Evolutionary conservation across 306 rosid genomes (phyloP).

Genomic region (Fragaria vesca): DNA sequence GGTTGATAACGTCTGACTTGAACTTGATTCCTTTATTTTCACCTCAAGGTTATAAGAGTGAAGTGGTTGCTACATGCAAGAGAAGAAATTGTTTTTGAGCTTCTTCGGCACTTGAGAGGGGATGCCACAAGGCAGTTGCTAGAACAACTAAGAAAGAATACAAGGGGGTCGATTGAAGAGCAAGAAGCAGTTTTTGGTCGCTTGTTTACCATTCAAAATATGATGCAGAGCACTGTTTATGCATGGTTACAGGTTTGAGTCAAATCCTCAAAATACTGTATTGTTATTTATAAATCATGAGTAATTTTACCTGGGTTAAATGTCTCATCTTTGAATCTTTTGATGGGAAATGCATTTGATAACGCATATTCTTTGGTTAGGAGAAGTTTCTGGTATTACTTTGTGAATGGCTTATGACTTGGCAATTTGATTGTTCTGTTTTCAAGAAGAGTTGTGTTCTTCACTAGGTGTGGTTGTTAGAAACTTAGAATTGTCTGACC

Average conservation of each 20-base stretch:
- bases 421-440: background rate
- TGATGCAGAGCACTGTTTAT: constrained; percentile 65
- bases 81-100: constrained; percentile 64
- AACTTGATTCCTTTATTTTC: background rate
- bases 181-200: constrained; percentile 75
- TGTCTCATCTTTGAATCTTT: constrained; percentile 4
- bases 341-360: background rate
- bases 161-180: constrained; percentile 65
- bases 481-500: background rate
- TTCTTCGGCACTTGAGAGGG: constrained; percentile 68
- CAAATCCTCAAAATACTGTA: background rate
- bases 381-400: background rate
- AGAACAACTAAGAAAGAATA: constrained; percentile 48
- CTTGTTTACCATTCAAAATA: constrained; percentile 74
- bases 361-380: background rate
- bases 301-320: background rate
- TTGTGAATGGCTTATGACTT: background rate
- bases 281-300: background rate
- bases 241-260: constrained; percentile 69
- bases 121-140: constrained; percentile 41
- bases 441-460: background rate
- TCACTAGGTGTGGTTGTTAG: background rate
- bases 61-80: constrained; percentile 83
- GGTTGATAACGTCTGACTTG: background rate
- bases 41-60: constrained; percentile 65